phyloP scores from a whole-genome alignment of 495 filamentous ascomycete species.

The Penicillium antarcticum region DNA sequence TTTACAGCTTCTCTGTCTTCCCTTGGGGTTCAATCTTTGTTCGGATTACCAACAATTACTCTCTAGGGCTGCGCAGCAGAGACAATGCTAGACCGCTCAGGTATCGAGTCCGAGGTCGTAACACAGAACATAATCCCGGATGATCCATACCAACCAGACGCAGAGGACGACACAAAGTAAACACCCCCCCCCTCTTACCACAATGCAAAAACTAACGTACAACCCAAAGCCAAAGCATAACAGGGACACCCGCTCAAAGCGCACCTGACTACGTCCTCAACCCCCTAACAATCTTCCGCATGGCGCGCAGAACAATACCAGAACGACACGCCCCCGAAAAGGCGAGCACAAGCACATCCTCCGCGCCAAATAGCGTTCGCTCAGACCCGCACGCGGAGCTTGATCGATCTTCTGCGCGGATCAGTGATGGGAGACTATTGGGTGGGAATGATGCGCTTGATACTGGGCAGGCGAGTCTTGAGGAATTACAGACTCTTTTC shows the following conservation, averaged over 20 bases:
- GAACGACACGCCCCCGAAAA: constrained; percentile 32
- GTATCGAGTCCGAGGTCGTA: constrained; percentile 26
- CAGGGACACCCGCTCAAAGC: constrained; percentile 25
- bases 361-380: constrained; percentile 15
- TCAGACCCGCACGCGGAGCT: constrained; percentile 6
- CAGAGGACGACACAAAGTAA: constrained; percentile 15
- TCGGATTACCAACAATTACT: not conserved
- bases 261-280: constrained; percentile 33
- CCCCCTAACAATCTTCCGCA: constrained; percentile 29
- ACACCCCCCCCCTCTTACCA: not conserved
- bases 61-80: constrained; percentile 22
- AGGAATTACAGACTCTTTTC: constrained; percentile 27
- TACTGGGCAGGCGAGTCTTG: constrained; percentile 17
- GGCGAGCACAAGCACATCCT: constrained; percentile 10
- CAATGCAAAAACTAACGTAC: not conserved
- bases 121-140: constrained; percentile 27
- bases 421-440: not conserved
- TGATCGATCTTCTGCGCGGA: not conserved
- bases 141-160: constrained; percentile 24
- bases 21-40: not conserved
- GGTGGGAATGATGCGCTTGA: not conserved
- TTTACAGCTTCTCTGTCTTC: not conserved
- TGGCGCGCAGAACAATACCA: constrained; percentile 29
- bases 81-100: constrained; percentile 27
- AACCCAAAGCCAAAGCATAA: constrained; percentile 8